Conservation (phyloP, 2,329 filamentous ascomycete genomes). For the Alternaria alternata region DNA sequence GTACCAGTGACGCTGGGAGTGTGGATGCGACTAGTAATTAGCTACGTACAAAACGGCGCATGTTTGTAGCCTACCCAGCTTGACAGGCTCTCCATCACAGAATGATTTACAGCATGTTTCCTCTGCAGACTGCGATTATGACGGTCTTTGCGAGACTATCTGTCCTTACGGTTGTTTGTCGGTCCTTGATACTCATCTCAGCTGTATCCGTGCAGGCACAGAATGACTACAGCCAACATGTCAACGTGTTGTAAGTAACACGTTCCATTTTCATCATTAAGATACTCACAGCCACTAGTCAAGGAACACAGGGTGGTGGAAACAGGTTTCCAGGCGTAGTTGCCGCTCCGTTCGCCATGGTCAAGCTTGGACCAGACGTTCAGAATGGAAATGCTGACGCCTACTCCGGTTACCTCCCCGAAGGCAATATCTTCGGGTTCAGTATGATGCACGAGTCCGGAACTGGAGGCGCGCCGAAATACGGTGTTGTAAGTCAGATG, state of each 20-base stretch:
- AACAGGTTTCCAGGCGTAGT: slow-evolving; percentile 50
- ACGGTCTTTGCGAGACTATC: not conserved
- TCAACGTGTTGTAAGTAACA: slow-evolving; percentile 47
- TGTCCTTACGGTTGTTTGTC: not conserved
- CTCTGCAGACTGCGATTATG: not conserved
- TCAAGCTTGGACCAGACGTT: slow-evolving; percentile 49
- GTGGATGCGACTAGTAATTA: slow-evolving; percentile 1
- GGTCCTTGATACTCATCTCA: not conserved
- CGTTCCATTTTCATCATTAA: not conserved
- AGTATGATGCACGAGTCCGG: slow-evolving; percentile 49
- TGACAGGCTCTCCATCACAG: not conserved
- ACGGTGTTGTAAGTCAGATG: slow-evolving; percentile 49
- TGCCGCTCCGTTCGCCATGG: slow-evolving; percentile 48
- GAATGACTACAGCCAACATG: slow-evolving; percentile 42
- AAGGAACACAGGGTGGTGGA: slow-evolving; percentile 40
- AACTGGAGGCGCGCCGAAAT: slow-evolving; percentile 47
- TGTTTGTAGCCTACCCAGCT: not conserved
- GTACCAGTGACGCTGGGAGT: not conserved
- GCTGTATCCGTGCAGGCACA: not conserved
- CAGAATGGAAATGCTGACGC: slow-evolving; percentile 41
- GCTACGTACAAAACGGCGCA: not conserved
- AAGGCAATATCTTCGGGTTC: slow-evolving; percentile 46
- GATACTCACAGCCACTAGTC: slow-evolving; percentile 10
- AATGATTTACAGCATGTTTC: not conserved
- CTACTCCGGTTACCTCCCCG: slow-evolving; percentile 47